Conservation (phyloP, 1,139 yeast species). For the Sugiyamaella neomexicana region DNA sequence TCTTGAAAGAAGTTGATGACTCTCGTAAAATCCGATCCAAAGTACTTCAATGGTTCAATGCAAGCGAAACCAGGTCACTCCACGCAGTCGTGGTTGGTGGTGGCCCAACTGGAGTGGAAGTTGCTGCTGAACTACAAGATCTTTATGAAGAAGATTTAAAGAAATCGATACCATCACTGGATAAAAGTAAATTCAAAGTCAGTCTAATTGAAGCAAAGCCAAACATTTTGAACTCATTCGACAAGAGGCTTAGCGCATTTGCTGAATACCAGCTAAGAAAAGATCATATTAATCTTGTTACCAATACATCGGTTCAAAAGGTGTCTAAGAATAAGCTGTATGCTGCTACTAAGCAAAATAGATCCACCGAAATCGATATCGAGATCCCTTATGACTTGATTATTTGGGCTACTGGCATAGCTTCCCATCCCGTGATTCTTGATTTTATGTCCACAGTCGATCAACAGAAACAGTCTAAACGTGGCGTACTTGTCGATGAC, state of each 20-base stretch:
- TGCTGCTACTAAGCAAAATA: constrained; percentile 6
- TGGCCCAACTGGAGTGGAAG: constrained; percentile 96
- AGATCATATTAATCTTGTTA: constrained; percentile 72
- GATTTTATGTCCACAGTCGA: constrained; percentile 68
- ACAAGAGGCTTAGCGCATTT: constrained; percentile 77
- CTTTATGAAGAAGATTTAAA: constrained; percentile 86
- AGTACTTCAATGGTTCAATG: constrained; percentile 77
- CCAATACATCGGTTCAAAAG: constrained; percentile 85
- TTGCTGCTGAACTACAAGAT: constrained; percentile 93
- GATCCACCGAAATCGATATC: constrained; percentile 54
- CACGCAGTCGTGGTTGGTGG: constrained; percentile 91
- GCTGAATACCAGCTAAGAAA: constrained; percentile 79
- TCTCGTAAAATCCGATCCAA: constrained; percentile 73
- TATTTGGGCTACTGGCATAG: constrained; percentile 98
- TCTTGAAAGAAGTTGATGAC: constrained; percentile 84
- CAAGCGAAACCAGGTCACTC: constrained; percentile 72
- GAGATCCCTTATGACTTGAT: constrained; percentile 86
- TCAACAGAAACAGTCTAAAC: constrained; percentile 81
- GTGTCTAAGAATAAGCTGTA: constrained; percentile 67
- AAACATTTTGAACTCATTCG: constrained; percentile 82
- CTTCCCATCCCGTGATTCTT: constrained; percentile 74
- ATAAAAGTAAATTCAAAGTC: constrained; percentile 76
- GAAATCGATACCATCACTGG: constrained; percentile 78
- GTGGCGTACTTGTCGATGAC: constrained; percentile 86
- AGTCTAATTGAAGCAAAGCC: constrained; percentile 90